Evolutionary conservation across 2,329 filamentous ascomycete species (phyloP), one percentile per base, ranked within the genome.

Genomic region (Gaeumannomyces tritici): DNA sequence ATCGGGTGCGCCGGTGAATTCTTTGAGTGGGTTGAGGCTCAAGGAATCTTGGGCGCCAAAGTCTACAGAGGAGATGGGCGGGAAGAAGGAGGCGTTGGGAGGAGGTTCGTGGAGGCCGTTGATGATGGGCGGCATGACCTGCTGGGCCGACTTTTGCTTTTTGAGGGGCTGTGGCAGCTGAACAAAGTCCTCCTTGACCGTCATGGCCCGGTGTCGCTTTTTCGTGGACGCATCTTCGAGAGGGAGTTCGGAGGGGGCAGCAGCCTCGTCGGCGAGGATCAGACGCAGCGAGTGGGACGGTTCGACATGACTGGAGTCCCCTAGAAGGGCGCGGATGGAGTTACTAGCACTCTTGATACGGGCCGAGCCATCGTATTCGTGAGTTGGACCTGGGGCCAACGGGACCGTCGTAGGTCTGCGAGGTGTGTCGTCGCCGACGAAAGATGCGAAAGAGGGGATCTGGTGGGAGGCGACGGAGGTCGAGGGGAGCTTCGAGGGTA

Each of bases 151-250:
- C 70, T 84, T 87, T 67, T 85, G 83, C 69, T 87, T 87, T 75
- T 87, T 87, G 59, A 84, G 76, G 3, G 84, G 85, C 68, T 87
- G 83, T 1, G 85, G 85, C 21, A 88, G 75, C 69, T 87, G 84
- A 51, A 86, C 79, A 65, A 86, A 83, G 65, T 87, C 84, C 63
- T 88, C 85, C 66, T 85, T 85, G 63, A 74, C 75, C 31, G 78
- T 73, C 56, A 79, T 70, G 9, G 73, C 73, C 60, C 79, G 74
- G 33, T 76, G 77, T n/a, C 83, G 76, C 71, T 86, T 87, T 73
- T 85, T 86, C 60, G 75, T 78, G 35, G 76, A 73, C 28, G 69
- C 66, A 58, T 83, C 81, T 29, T 81, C 78, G 6, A 73, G 57
- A 15, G 61, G 69, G 1, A 21, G 42, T 5, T 51, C 42, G 18